phyloP scores from a whole-genome alignment of 164 flowering plant genomes.

The Magnolia changhungtana region DNA sequence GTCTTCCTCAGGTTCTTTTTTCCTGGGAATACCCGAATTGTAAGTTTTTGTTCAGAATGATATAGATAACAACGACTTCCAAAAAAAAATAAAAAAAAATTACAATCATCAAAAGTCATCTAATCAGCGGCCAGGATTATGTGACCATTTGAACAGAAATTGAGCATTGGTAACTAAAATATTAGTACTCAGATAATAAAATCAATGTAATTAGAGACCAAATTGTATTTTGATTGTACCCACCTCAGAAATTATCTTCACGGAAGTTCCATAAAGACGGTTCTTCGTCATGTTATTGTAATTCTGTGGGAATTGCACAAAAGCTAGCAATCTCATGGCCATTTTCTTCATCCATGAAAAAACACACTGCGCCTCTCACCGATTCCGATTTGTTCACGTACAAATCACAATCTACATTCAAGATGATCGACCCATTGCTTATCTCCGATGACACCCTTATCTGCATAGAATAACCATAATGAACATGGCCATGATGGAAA shows the following conservation, averaged over 20 bases:
- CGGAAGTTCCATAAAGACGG: constrained; percentile 13
- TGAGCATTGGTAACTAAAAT: not conserved
- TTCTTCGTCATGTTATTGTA: constrained; percentile 23
- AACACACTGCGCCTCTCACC: constrained; percentile 30
- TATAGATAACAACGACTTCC: no score
- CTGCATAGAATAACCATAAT: constrained; percentile 10
- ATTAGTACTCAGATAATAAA: not conserved
- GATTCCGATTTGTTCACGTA: constrained; percentile 31
- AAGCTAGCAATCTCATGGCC: constrained; percentile 28
- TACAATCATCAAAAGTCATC: no score
- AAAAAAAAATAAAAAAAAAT: no score
- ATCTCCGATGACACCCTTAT: constrained; percentile 31
- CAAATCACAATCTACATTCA: constrained; percentile 42
- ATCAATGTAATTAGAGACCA: no score
- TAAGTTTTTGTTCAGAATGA: no score
- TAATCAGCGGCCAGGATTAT: no score
- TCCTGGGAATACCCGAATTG: no score
- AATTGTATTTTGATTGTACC: not conserved
- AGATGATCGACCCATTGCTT: constrained; percentile 23
- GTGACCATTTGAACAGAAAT: no score
- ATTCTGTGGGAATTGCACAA: constrained; percentile 31
- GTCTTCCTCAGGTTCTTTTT: no score
- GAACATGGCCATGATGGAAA: not conserved
- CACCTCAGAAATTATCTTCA: constrained; percentile 12
- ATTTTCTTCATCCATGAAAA: constrained; percentile 35